Base-by-base conservation (phyloP, 768 basidiomycete genomes). In the Tylopilus rubrobrunneus region DNA sequence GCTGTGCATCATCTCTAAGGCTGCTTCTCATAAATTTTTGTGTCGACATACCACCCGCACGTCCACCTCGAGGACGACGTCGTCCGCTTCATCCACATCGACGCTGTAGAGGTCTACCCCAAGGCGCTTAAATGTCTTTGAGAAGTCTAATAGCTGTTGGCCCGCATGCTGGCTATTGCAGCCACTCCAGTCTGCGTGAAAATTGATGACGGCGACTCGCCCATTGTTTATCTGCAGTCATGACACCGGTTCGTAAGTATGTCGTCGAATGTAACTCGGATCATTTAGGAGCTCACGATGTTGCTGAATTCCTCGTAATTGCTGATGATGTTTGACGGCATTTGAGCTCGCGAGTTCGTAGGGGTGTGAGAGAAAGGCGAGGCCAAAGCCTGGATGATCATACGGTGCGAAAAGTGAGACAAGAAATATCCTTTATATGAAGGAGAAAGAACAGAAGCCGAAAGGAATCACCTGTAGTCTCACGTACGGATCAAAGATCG, bases 101-200 rank as follows among this genome's bases (percentile, higher is more conserved):
- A 90, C 83, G 65, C 86, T 87, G 76, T 84, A 87, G 67, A 88
- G 86, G 17, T 76, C 74, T 51, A 86, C 64, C 12, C 65, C 71
- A 3, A 68, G 56, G 49, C 60, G 64, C 21, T 68, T 64, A 6
- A 60, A 58, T 11, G 62, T 41, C 6, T 69, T 65, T 5, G 62
- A 54, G 31, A 67, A 46, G 5, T 64, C 58, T 0, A 55, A 54
- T 6, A 65, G 52, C 9, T 33, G 51, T 43, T 56, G 60, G 9
- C 53, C 53, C 21, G 49, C 58, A 7, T 52, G 41, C 33, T 37
- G 25, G 17, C 17, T 25, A 27, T 46, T 59, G 36, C 25, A 51
- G 15, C 55, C 57, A 51, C 49, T 56, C 56, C 52, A 59, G 12
- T 55, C 48, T 12, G 58, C 57, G 14, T 58, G 31, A 51, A 67